These are phyloP conservation scores for Ulota crispa DNA, from an alignment of 225 moss, liverwort and hornwort species.

Conservation along the genomic window DNA sequence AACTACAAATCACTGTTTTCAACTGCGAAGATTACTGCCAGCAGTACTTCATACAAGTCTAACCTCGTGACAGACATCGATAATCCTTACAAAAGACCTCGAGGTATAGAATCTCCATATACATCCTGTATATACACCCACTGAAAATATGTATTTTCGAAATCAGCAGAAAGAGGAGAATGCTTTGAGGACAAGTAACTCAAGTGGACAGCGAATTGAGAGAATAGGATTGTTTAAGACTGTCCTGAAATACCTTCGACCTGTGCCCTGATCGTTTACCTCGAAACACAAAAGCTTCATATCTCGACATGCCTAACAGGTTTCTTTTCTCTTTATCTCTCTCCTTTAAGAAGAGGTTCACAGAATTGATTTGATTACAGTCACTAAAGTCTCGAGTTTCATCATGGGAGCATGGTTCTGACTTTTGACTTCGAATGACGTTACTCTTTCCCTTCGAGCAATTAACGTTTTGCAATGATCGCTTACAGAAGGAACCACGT, in stretches of 20 bases:
- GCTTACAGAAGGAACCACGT: constrained; percentile 1
- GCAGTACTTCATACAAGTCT: neutral
- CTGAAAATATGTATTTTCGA: neutral
- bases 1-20: neutral
- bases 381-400: constrained; percentile 6
- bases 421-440: neutral
- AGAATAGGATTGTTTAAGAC: neutral
- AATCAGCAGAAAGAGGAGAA: neutral
- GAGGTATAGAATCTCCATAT: neutral
- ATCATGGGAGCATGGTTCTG: neutral
- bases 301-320: neutral
- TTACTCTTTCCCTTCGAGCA: neutral
- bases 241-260: constrained; percentile 4
- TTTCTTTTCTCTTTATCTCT: neutral
- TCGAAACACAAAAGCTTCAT: constrained; percentile 5
- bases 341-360: constrained; percentile 4
- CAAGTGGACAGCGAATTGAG: neutral
- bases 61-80: neutral
- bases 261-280: constrained; percentile 1
- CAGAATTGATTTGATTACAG: constrained; percentile 14
- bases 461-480: neutral
- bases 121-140: neutral
- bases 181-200: neutral
- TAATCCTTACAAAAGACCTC: neutral
- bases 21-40: neutral